Conservation (phyloP, 371 early-diverging fungal genomes). For the Chytridium lagenaria region DNA sequence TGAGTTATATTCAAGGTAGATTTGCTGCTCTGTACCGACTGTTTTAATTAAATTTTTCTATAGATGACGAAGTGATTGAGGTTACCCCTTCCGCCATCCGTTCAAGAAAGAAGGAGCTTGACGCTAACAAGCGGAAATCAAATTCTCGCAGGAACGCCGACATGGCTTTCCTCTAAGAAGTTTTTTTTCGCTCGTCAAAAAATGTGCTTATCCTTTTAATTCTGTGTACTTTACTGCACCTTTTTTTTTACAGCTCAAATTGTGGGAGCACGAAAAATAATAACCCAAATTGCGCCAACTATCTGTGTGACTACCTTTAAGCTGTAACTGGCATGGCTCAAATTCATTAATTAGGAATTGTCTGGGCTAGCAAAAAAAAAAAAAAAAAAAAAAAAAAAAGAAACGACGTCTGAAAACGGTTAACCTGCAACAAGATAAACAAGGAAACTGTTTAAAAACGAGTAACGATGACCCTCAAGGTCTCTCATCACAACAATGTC, state of each 20-base stretch:
- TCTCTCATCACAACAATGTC: slow-evolving; percentile 40
- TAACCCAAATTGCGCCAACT: too few species aligned
- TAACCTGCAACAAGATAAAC: too few species aligned
- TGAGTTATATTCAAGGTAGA: slow-evolving; percentile 69
- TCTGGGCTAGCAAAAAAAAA: background rate
- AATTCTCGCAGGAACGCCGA: background rate
- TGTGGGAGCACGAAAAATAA: too few species aligned
- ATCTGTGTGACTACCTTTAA: too few species aligned
- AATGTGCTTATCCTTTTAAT: too few species aligned
- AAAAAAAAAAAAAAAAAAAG: background rate
- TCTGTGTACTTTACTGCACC: too few species aligned
- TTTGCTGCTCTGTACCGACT: background rate
- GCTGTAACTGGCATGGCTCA: too few species aligned
- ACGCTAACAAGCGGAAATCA: slow-evolving; percentile 64
- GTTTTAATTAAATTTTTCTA: slow-evolving; percentile 12
- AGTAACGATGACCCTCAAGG: slow-evolving; percentile 29
- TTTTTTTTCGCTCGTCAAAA: too few species aligned
- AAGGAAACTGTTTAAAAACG: too few species aligned
- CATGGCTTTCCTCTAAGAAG: slow-evolving; percentile 14
- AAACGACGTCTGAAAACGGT: background rate
- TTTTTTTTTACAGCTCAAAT: too few species aligned
- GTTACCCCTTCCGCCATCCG: slow-evolving; percentile 73
- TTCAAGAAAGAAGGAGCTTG: slow-evolving; percentile 72
- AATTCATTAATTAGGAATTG: too few species aligned
- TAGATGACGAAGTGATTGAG: slow-evolving; percentile 79